Evolutionary conservation across 129 eudicot genomes (phyloP).

Genomic region (Lactuca saligna): DNA sequence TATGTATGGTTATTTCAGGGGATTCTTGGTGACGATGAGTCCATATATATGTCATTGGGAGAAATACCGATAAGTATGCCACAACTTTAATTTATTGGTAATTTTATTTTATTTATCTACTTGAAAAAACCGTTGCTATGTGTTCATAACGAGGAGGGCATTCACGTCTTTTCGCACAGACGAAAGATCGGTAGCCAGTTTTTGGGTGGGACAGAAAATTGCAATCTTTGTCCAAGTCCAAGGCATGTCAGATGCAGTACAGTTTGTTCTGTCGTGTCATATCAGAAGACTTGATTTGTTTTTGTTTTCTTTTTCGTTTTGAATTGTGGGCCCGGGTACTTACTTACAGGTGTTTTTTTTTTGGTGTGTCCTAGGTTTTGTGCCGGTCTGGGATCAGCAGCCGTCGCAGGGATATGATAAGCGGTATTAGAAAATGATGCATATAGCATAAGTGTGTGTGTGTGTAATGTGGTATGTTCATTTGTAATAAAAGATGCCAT

Average conservation of each 20-base stretch:
- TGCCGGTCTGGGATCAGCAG: constrained; percentile 87
- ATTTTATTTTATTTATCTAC: constrained; percentile 30
- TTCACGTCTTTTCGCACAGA: not conserved
- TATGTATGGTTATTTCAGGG: constrained; percentile 68
- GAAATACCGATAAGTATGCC: constrained; percentile 99
- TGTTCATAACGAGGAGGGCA: not conserved
- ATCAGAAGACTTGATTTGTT: not conserved
- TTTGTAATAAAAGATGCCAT: constrained; percentile 28
- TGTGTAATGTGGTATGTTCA: constrained; percentile 35
- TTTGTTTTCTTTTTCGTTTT: not conserved
- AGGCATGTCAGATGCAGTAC: too few relatives aligned
- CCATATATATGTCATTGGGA: constrained; percentile 90
- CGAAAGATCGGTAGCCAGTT: not conserved
- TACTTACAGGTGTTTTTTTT: constrained; percentile 18
- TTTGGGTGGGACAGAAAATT: too few relatives aligned
- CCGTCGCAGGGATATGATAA: constrained; percentile 79
- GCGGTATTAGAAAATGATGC: constrained; percentile 51
- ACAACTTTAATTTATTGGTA: constrained; percentile 37
- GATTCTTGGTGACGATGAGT: constrained; percentile 87
- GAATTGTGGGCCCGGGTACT: not conserved
- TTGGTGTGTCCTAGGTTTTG: constrained; percentile 55
- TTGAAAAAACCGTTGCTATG: constrained; percentile 15
- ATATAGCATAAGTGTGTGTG: constrained; percentile 19
- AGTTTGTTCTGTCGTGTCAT: too few relatives aligned
- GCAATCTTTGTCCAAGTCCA: too few relatives aligned